phyloP scores from a whole-genome alignment of 495 filamentous ascomycete genomes.

The Copromyces sp. region DNA sequence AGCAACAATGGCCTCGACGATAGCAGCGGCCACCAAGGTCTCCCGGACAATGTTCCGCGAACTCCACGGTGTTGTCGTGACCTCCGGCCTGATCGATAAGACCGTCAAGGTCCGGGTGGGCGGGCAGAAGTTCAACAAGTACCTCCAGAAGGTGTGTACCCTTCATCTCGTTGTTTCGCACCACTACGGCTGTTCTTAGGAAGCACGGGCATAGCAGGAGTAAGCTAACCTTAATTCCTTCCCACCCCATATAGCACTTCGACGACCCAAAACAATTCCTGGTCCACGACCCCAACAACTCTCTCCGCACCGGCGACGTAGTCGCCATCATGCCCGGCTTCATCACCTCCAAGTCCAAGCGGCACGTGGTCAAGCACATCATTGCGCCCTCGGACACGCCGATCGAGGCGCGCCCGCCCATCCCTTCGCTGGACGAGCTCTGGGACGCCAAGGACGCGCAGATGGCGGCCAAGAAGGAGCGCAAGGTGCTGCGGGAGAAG shows the following conservation, averaged over 20 bases:
- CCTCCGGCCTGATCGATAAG: conserved; percentile 58
- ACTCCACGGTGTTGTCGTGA: conserved; percentile 51
- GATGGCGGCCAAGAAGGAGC: conserved; percentile 40
- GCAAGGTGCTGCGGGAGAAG: conserved; percentile 24
- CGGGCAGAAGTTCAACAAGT: conserved; percentile 49
- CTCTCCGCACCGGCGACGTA: conserved; percentile 64
- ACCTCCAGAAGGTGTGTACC: conserved; percentile 45
- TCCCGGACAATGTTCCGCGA: conserved; percentile 22
- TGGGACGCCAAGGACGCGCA: conserved; percentile 37
- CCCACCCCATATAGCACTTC: conserved; percentile 31
- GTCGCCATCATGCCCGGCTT: conserved; percentile 64
- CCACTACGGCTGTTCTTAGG: neutral
- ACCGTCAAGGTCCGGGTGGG: conserved; percentile 60
- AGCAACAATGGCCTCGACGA: conserved; percentile 22
- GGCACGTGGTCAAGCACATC: conserved; percentile 68
- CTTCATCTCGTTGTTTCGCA: neutral
- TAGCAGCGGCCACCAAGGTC: conserved; percentile 16
- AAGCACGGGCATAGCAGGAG: neutral
- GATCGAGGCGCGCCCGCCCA: conserved; percentile 50
- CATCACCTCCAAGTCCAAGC: conserved; percentile 53
- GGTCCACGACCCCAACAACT: conserved; percentile 68
- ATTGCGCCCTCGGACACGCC: conserved; percentile 59
- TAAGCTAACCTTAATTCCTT: neutral
- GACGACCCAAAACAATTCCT: conserved; percentile 40
- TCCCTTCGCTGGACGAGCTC: conserved; percentile 55